Evolutionary conservation across 805 yeast species (phyloP), one percentile per base, ranked within the genome.

Genomic region (Saccharomyces cerevisiae): DNA sequence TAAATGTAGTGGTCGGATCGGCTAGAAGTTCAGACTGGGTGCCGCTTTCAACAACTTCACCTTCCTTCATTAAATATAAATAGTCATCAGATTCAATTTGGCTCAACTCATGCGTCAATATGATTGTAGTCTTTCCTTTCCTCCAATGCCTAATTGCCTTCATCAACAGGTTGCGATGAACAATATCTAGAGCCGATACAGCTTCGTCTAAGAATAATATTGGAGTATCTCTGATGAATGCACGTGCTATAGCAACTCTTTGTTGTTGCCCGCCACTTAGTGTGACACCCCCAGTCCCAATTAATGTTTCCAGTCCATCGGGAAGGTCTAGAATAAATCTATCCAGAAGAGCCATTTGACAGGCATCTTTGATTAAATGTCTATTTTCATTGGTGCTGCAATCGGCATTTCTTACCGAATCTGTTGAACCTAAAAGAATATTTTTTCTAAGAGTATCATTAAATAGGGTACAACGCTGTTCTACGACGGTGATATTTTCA

Each of bases 201-300:
- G 94, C 80, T 66, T 94, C 99, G 71, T 94, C 99, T 28, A 91
- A 72, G 2, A 94, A 78, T 55, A 92, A 70, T 4, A 94, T 77
- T 0, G 91, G 88, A 0, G 95, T 70, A 62, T 94, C 79, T 57
- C 89, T 76, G 3, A 90, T 55, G 53, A 76, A 76, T 0, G 97
- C 97, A 53, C 97, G 76, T 0, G 98, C 97, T 29, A 94, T 63
- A 0, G 92, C 86, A 2, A 94, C 75, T 57, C 91, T 74, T 69
- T 94, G 99, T 53, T 77, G 80, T 67, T 94, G 97, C 0, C 99
- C 99, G 4, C 98, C 98, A 58, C 96, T 88, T 8, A 92, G 71
- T 1, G 75, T 62, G 2, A 77, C 63, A 2, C 81, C 79, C 11
- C 73, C 70, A 1, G 64, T 61, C 0, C 83, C 80, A 8, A 88